Evolutionary conservation across 345 rosid genomes (phyloP), one percentile per base, ranked within the genome.

Genomic region (Salix suchowensis): DNA sequence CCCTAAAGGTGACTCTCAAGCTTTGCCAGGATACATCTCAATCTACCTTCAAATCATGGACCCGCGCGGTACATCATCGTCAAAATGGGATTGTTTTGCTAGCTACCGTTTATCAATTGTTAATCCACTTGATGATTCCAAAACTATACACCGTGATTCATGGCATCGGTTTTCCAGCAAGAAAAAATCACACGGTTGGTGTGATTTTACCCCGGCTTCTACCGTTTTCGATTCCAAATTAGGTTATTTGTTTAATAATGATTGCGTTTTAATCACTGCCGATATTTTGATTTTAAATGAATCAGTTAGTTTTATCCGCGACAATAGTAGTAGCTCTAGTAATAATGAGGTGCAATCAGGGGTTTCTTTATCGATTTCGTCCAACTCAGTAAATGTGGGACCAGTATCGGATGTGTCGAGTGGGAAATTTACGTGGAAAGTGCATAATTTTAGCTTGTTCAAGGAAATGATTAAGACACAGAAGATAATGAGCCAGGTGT

Each of bases 141-240:
- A 92, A 79, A 86, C 94, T 16, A 94, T 96, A 73, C 97, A 94
- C 65, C 93, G 92, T 52, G 99, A 94, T 86, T 93, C 98, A n/a
- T 96, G 99, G 99, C 99, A 96, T 77, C 83, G 98, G 0, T 93
- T 96, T 83, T 96, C 98, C 3, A 87, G 85, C 76, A 96, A 94
- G 92, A 93, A 96, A 88, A 96, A 93, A 84, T 93, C 99, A 19
- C 99, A 96, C 78, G 99, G 99, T 6, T 96, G 99, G 99, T 96
- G 99, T 78, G 98, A 96, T 87, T 96, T 96, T 84, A 89, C 98
- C 5, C 94, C 96, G 69, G 88, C 90, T 39, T 88, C 98, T 7
- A 88, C 94, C 14, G 82, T 96, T 69, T 88, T 92, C 39, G 99
- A 96, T 86, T 82, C 97, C 55, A 93, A 89, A 86, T 79, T 85